Evolutionary conservation across 202 grass and related monocot genomes (phyloP), one percentile per base, ranked within the genome.

Genomic region (Thinopyrum obtusiflorum): DNA sequence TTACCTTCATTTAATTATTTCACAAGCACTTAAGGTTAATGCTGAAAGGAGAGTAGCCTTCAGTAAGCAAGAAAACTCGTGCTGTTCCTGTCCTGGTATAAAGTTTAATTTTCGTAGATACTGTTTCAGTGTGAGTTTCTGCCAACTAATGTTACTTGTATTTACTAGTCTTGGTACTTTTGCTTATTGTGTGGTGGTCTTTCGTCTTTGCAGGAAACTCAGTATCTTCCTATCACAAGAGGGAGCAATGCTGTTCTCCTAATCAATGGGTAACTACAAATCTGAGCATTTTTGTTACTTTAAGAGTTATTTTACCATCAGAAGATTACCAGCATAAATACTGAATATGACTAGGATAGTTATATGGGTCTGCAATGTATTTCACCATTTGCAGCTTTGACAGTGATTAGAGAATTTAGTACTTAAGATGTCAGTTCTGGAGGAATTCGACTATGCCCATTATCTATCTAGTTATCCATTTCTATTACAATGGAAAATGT

Each of bases 201-300:
- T 82, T 83, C 72, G 79, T 91, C 31, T 24, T 83, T 90, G 72
- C 92, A 99, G 97, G 97, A 99, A 97, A 99, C 93, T 65, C 87
- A 89, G 78, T 99, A 99, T 86, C 88, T 99, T 90, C 93, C 93
- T 86, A 91, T 99, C 83, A 97, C 92, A 87, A 94, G 97, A 86
- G 97, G 97, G 80, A 93, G 92, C 77, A 97, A 86, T 80, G 92
- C 92, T 88, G 92, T 97, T 91, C 92, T 99, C 77, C 87, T 99
- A 88, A 91, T 99, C 85, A 99, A 99, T 40, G 97, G 97, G 97
- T 99, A 99, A 90, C 39, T 80, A 84, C 36, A 75, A 20, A 73
- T 84, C 57, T 82, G 55, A 79, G 28, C 12, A 67, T 88, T 83
- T 21, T 36, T 9, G n/a, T 33, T 44, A 26, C 62, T 66, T 10